Evolutionary conservation across 2,329 filamentous ascomycete species (phyloP).

Genomic region (Ophiostoma tasmaniense): DNA sequence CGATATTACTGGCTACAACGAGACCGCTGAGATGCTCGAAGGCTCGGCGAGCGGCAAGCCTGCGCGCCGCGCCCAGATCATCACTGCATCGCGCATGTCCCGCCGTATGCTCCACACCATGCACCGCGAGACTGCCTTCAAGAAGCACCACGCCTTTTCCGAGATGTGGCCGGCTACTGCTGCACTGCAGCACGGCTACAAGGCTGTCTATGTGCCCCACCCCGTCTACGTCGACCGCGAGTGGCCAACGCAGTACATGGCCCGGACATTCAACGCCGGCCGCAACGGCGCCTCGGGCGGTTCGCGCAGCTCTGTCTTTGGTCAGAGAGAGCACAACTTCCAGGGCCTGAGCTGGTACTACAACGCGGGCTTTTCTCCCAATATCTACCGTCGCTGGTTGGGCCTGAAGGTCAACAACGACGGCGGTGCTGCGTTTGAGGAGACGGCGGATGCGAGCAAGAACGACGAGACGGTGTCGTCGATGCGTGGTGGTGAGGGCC

Average conservation of each 20-base stretch:
- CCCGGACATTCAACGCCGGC: slow-evolving; percentile 71
- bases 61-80: slow-evolving; percentile 75
- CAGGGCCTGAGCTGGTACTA: slow-evolving; percentile 87
- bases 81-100: slow-evolving; percentile 78
- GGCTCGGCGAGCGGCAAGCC: slow-evolving; percentile 45
- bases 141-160: slow-evolving; percentile 83
- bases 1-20: slow-evolving; percentile 79
- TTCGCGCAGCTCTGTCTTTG: slow-evolving; percentile 62
- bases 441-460: slow-evolving; percentile 44
- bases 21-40: slow-evolving; percentile 28
- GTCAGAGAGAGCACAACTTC: slow-evolving; percentile 83
- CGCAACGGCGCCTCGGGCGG: slow-evolving; percentile 68
- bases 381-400: slow-evolving; percentile 78
- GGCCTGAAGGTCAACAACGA: slow-evolving; percentile 72
- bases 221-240: slow-evolving; percentile 78
- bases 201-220: slow-evolving; percentile 85
- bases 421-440: slow-evolving; percentile 68
- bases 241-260: slow-evolving; percentile 74
- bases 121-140: slow-evolving; percentile 80
- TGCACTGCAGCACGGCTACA: slow-evolving; percentile 83
- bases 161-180: slow-evolving; percentile 94
- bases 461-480: slow-evolving; percentile 38
- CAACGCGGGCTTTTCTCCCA: slow-evolving; percentile 70
- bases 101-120: slow-evolving; percentile 71
- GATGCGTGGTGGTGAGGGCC: slow-evolving; percentile 63